Conservation (phyloP, 805 yeast genomes). For the Jamesozyma piceae region DNA sequence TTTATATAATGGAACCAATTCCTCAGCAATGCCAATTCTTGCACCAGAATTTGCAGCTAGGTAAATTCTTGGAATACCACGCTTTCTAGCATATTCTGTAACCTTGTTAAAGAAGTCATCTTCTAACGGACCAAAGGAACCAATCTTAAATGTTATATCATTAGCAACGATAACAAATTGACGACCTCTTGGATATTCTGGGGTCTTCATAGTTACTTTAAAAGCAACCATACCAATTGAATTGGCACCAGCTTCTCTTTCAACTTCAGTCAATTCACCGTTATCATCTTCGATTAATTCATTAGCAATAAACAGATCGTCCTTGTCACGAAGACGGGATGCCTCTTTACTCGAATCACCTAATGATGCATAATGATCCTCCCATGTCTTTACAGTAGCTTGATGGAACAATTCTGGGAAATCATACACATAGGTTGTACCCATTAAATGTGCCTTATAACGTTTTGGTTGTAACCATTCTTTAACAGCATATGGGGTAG, state of each 20-base stretch:
- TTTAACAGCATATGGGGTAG: conserved; percentile 94
- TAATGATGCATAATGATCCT: conserved; percentile 35
- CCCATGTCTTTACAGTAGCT: conserved; percentile 82
- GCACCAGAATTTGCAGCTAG: conserved; percentile 99
- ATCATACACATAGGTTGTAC: conserved; percentile 95
- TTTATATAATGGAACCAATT: conserved; percentile 75
- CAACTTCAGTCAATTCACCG: conserved; percentile 71
- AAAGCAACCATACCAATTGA: conserved; percentile 97
- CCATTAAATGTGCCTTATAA: conserved; percentile 96
- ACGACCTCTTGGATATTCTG: conserved; percentile 96
- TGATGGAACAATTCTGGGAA: conserved; percentile 98
- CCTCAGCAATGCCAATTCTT: conserved; percentile 96
- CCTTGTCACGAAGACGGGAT: conserved; percentile 19
- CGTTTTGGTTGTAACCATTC: conserved; percentile 98
- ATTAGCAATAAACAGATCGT: conserved; percentile 64
- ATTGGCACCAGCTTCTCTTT: conserved; percentile 94
- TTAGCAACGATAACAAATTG: conserved; percentile 87
- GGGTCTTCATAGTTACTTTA: conserved; percentile 81
- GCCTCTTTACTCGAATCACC: conserved; percentile 1
- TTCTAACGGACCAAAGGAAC: conserved; percentile 97
- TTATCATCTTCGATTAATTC: conserved; percentile 83
- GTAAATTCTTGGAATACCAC: conserved; percentile 92
- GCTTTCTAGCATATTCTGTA: conserved; percentile 80
- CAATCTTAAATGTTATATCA: conserved; percentile 95
- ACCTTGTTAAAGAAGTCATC: conserved; percentile 86